phyloP scores from a whole-genome alignment of 2,329 filamentous ascomycete species.

The Rachicladosporium sp. region DNA sequence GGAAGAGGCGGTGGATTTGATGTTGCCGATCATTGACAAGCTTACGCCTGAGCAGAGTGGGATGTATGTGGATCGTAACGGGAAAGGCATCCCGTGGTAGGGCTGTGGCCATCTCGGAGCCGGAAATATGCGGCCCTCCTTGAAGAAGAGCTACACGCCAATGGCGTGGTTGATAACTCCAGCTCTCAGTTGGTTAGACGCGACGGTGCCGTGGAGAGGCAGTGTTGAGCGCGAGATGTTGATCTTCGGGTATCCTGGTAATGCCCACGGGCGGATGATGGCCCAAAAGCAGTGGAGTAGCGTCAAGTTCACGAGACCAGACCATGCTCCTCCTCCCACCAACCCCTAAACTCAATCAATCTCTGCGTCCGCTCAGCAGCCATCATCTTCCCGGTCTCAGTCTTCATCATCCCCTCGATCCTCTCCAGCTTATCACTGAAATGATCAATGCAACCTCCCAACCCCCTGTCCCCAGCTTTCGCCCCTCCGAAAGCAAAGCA shows the following conservation, averaged over 20 bases:
- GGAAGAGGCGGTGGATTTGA: constrained; percentile 4
- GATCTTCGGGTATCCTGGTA: no score
- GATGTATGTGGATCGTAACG: constrained; percentile 4
- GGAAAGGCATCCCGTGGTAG: constrained; percentile 4
- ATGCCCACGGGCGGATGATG: no score
- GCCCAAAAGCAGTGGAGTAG: no score
- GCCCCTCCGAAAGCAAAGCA: constrained; percentile 67
- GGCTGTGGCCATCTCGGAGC: no score
- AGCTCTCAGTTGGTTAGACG: no score
- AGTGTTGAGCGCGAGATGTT: no score
- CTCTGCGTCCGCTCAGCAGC: constrained; percentile 38
- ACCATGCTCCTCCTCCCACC: constrained; percentile 41
- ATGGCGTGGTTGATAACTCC: no score
- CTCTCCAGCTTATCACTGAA: constrained; percentile 63
- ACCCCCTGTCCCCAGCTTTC: constrained; percentile 34
- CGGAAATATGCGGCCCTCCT: no score
- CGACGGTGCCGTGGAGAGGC: no score
- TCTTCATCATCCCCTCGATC: constrained; percentile 51
- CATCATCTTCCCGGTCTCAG: constrained; percentile 37
- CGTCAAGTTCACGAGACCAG: constrained; percentile 1
- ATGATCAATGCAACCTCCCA: constrained; percentile 59
- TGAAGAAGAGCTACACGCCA: no score
- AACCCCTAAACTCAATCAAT: constrained; percentile 36
- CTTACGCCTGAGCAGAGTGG: constrained; percentile 2
- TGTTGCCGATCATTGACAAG: constrained; percentile 4